Base-by-base conservation (phyloP, 345 rosid species). In the Tarenaya hassleriana region DNA sequence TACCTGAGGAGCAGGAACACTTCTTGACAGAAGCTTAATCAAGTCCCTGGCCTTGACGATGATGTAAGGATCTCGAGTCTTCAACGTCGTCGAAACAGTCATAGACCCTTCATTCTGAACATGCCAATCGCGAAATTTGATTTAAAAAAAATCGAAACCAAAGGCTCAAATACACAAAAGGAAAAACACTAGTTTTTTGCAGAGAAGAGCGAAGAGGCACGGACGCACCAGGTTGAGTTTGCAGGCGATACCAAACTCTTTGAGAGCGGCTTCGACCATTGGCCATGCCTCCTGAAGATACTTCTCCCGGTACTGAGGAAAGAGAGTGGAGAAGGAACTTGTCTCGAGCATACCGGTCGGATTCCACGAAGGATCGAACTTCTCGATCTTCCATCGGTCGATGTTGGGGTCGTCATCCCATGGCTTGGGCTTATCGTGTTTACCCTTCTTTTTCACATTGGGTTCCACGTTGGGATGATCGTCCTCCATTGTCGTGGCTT, bases 1-100 rank as follows among this genome's bases (percentile, higher is more conserved):
- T 74, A 84, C 96, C 84, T 84, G 96, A 66, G 88, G 88, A 34
- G 98, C 98, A 60, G 96, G 90, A 55, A 92, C 96, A 71, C 96
- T 88, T 83, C 96, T 76, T 3, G 98, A 79, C 13, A 92, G 63
- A 61, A 92, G 95, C 75, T 79, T 76, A 45, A 92, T 71, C 38
- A 92, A 84, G 61, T 85, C 94, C 75, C 94, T 82, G 4, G 98
- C 94, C 69, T 83, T 92, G 10, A 92, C 20, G 55, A 88, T 70
- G 48, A 83, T 81, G 55, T 77, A 92, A 0, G 98, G 98, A 52
- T 92, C 98, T 71, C 78, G 79, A 3, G 96, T 92, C 77, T 85
- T 88, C 54, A 75, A 77, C 16, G 95, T 83, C 24, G 98, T 92
- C 14, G 80, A 77, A 53, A 92, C 95, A 8, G 88, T 85, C 96